Percentiles rank a stretch among this genome's conserved stretches.
Conservation (phyloP, 768 basidiomycete species). For the Mycena galopus region DNA sequence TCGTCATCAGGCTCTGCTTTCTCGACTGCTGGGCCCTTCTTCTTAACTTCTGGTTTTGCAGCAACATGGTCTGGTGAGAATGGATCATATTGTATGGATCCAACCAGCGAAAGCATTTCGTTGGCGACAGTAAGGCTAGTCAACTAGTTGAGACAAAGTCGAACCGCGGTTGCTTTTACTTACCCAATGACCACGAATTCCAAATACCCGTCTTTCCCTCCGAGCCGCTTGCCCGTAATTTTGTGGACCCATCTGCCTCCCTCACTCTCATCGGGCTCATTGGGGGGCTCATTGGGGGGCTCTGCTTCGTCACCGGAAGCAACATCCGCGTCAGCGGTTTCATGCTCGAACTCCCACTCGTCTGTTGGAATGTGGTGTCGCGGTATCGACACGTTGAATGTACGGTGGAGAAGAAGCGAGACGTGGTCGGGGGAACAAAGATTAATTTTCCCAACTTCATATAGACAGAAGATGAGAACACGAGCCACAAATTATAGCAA, state of each 20-base stretch:
- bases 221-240: conserved; percentile 75
- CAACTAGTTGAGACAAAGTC: conserved; percentile 19
- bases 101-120: conserved; percentile 91
- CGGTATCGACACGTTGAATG: conserved; percentile 96
- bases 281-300: conserved; percentile 35
- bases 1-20: conserved; percentile 39
- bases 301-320: conserved; percentile 57
- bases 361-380: conserved; percentile 89
- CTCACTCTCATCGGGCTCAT: conserved; percentile 39
- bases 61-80: conserved; percentile 73
- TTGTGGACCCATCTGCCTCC: conserved; percentile 87
- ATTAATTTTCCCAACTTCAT: conserved; percentile 85
- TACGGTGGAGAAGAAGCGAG: conserved; percentile 89
- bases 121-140: conserved; percentile 88
- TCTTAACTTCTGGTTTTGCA: conserved; percentile 23
- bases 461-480: conserved; percentile 9
- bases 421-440: conserved; percentile 94
- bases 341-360: conserved; percentile 89
- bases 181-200: conserved; percentile 93
- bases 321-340: conserved; percentile 83
- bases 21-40: background rate
- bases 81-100: conserved; percentile 83
- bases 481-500: background rate
- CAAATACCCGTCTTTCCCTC: conserved; percentile 74
- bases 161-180: conserved; percentile 39